Percentiles rank a stretch among this genome's conserved stretches.
Evolutionary conservation across 2,329 filamentous ascomycete species (phyloP).

Genomic region (Thielaviopsis euricoi): DNA sequence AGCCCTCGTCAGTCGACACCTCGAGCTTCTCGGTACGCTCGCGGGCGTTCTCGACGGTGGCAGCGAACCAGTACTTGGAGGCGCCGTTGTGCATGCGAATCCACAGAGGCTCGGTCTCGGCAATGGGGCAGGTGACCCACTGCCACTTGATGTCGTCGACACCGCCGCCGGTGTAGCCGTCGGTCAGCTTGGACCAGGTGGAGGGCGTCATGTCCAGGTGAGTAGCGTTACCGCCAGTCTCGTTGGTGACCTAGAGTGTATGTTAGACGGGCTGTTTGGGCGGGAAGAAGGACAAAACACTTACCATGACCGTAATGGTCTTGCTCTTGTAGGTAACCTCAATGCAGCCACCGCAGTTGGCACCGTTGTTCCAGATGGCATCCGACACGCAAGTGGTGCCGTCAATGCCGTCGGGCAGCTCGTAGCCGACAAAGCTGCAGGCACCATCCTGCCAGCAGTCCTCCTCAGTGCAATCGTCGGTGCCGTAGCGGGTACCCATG

Average conservation of each 20-base stretch:
- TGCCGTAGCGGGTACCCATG: constrained; percentile 4
- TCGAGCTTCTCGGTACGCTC: constrained; percentile 13
- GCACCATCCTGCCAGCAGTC: neutral
- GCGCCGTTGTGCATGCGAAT: constrained; percentile 13
- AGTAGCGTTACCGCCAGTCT: constrained; percentile 10
- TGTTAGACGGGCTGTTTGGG: too few species aligned
- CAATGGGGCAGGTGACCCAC: constrained; percentile 10
- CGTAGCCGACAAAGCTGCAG: constrained; percentile 9
- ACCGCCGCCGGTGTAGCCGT: neutral
- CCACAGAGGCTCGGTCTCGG: constrained; percentile 10
- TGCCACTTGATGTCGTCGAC: constrained; percentile 3
- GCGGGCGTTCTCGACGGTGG: constrained; percentile 13
- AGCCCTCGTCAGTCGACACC: constrained; percentile 6
- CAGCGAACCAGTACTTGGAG: constrained; percentile 13
- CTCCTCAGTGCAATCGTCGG: constrained; percentile 1
- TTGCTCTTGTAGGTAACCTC: constrained; percentile 9
- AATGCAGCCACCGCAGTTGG: constrained; percentile 10
- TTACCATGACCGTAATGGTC: constrained; percentile 7
- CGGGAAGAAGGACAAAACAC: neutral
- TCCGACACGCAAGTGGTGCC: constrained; percentile 4
- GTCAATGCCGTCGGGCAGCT: constrained; percentile 4
- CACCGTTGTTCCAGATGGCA: constrained; percentile 11
- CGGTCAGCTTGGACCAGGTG: constrained; percentile 8
- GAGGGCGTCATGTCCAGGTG: constrained; percentile 10
- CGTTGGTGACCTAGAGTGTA: constrained; percentile 4